phyloP scores from a whole-genome alignment of 768 basidiomycete genomes.

The Boletellus ananas region DNA sequence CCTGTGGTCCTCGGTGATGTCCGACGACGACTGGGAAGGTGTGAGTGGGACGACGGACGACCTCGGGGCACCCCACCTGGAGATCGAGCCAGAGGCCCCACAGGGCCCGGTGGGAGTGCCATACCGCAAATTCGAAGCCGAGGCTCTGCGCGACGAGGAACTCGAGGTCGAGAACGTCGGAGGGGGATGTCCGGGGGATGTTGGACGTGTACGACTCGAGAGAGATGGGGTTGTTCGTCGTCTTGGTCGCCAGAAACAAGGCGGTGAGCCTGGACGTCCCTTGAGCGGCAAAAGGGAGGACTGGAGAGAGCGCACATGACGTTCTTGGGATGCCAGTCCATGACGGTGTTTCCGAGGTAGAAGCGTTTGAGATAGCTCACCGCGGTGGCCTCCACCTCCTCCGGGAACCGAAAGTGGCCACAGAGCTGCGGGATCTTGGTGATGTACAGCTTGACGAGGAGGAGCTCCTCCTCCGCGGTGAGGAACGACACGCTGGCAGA shows the following conservation, averaged over 20 bases:
- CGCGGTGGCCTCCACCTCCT: slow-evolving; percentile 92
- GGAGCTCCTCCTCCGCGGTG: slow-evolving; percentile 77
- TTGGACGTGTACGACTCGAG: slow-evolving; percentile 79
- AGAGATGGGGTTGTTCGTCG: slow-evolving; percentile 90
- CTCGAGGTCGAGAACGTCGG: slow-evolving; percentile 90
- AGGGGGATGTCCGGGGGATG: slow-evolving; percentile 76
- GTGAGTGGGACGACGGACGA: slow-evolving; percentile 9
- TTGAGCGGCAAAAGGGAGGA: background rate
- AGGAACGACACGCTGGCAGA: slow-evolving; percentile 66
- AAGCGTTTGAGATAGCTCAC: slow-evolving; percentile 92
- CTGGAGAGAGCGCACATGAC: slow-evolving; percentile 71
- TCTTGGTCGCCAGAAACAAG: slow-evolving; percentile 93
- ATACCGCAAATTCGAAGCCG: slow-evolving; percentile 89
- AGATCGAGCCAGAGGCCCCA: slow-evolving; percentile 89
- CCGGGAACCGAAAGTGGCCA: slow-evolving; percentile 80
- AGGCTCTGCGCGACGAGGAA: slow-evolving; percentile 95
- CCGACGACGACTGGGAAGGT: slow-evolving; percentile 51
- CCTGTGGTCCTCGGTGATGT: slow-evolving; percentile 43
- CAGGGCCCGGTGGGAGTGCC: slow-evolving; percentile 84
- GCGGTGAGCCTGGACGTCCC: slow-evolving; percentile 74
- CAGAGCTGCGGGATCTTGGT: slow-evolving; percentile 84
- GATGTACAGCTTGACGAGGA: slow-evolving; percentile 86
- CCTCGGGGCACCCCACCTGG: slow-evolving; percentile 51
- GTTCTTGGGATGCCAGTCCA: slow-evolving; percentile 99
- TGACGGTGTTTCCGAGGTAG: slow-evolving; percentile 95